Evolutionary conservation across 495 filamentous ascomycete species (phyloP), one percentile per base, ranked within the genome.

Genomic region (Penicillium argentinense): DNA sequence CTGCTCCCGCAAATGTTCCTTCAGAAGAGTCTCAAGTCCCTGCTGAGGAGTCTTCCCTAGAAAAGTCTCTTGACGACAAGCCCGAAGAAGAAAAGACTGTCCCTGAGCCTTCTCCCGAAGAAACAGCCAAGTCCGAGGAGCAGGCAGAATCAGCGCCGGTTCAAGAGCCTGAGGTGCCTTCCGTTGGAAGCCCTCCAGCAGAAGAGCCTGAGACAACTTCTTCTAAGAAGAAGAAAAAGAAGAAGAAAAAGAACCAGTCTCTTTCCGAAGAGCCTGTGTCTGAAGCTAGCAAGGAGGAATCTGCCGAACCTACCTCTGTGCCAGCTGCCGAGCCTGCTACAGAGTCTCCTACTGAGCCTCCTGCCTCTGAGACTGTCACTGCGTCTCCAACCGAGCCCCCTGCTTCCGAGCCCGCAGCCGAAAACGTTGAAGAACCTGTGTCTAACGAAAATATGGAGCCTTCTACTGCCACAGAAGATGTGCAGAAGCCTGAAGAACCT

Each of bases 201-300:
- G 50, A 30, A 28, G 29, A 27, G 8, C 16, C 47, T 23, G 19
- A 25, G 7, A 25, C 19, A 11, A 17, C 38, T 32, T 43, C 45
- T 38, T 40, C 45, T 0, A 46, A 66, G 43, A 49, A 57, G 19
- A 66, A 68, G 49, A 66, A 65, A 24, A 47, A 57, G 25, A 66
- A 63, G 42, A 67, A 68, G 49, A 68, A 68, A 37, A 67, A 67
- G 29, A 59, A 59, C 44, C 59, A 67, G 27, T 68, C 61, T 24
- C 29, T 47, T 39, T 26, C 39, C 26, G 32, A 45, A 39, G 47
- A 50, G 25, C 47, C 32, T 28, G 57, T 61, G 36, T 28, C 12
- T n/a, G 28, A 30, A 34, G n/a, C 9, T n/a, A 4, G 2, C 17
- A 24, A 26, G 28, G 29, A 24, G 44, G 36, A 34, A 17, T 21